A percentile compares a stretch with the other conserved stretches of the same genome.
phyloP scores from a whole-genome alignment of 2,329 filamentous ascomycete genomes.

The Phaeosphaeriaceae sp. region DNA sequence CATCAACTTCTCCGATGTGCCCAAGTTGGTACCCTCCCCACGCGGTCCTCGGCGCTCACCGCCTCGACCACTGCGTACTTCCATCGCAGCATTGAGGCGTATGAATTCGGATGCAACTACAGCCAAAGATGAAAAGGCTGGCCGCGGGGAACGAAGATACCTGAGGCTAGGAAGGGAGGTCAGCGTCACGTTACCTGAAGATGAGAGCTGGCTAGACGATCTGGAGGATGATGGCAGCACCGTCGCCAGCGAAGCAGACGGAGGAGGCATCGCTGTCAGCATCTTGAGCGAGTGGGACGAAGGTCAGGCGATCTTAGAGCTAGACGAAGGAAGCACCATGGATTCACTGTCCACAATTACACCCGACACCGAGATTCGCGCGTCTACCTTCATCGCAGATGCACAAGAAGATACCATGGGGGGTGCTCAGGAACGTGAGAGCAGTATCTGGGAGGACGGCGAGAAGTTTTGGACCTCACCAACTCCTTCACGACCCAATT shows the following conservation, averaged over 20 bases:
- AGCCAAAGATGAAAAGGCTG: slow-evolving; percentile 24
- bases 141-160: slow-evolving; percentile 46
- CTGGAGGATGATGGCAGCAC: slow-evolving; percentile 23
- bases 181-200: slow-evolving; percentile 33
- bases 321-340: slow-evolving; percentile 8
- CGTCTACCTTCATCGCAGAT: background rate
- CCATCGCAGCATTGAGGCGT: slow-evolving; percentile 48
- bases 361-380: background rate
- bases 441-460: slow-evolving; percentile 42
- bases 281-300: slow-evolving; percentile 32
- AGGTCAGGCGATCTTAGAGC: slow-evolving; percentile 21
- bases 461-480: slow-evolving; percentile 37
- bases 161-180: slow-evolving; percentile 50
- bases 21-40: slow-evolving; percentile 23
- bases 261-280: slow-evolving; percentile 25
- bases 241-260: slow-evolving; percentile 28
- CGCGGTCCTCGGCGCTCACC: slow-evolving; percentile 44
- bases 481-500: slow-evolving; percentile 7
- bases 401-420: slow-evolving; percentile 2
- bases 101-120: slow-evolving; percentile 52
- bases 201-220: slow-evolving; percentile 40
- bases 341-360: slow-evolving; percentile 4
- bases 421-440: slow-evolving; percentile 12
- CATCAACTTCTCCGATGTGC: slow-evolving; percentile 32
- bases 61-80: slow-evolving; percentile 46